A percentile compares a stretch with the other conserved stretches of the same genome.
Evolutionary conservation across 2,329 filamentous ascomycete genomes (phyloP).

Genomic region (Fusarium tanahbumbuense): DNA sequence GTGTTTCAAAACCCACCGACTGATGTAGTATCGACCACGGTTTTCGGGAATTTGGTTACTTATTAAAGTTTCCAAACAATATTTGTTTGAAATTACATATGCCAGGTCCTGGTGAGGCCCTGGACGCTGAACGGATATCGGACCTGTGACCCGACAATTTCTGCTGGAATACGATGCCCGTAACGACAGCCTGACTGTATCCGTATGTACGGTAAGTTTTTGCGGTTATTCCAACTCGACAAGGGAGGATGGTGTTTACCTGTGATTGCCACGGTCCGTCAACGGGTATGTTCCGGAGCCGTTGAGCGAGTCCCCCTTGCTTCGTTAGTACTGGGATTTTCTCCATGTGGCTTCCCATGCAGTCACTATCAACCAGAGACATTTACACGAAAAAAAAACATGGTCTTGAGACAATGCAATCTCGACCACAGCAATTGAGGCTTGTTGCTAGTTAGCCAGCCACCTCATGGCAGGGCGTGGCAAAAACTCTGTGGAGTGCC

Average conservation of each 20-base stretch:
- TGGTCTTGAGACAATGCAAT: slow-evolving; percentile 34
- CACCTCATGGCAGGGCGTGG: slow-evolving; percentile 38
- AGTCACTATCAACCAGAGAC: slow-evolving; percentile 17
- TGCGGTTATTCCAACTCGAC: background rate
- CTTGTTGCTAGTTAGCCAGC: slow-evolving; percentile 8
- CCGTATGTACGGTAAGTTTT: slow-evolving; percentile 1
- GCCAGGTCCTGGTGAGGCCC: background rate
- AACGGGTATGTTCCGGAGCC: slow-evolving; percentile 29
- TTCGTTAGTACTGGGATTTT: slow-evolving; percentile 16
- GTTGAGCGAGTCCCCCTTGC: slow-evolving; percentile 36
- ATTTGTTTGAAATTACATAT: slow-evolving; percentile 11
- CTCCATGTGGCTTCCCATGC: slow-evolving; percentile 34
- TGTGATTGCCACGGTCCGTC: slow-evolving; percentile 32
- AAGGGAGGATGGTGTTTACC: slow-evolving; percentile 29
- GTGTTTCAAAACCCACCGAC: slow-evolving; percentile 23
- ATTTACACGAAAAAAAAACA: slow-evolving; percentile 27
- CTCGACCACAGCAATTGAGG: slow-evolving; percentile 9
- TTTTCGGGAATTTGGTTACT: slow-evolving; percentile 1
- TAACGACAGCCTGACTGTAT: background rate
- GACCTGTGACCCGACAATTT: slow-evolving; percentile 4
- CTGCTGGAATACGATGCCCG: background rate
- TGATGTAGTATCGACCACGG: background rate
- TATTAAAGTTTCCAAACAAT: background rate
- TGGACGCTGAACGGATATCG: slow-evolving; percentile 2
- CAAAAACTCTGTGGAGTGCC: slow-evolving; percentile 15